These are phyloP conservation scores for Nepenthes gracilis DNA, from an alignment of 148 eudicot genomes.

Conservation along the genomic window DNA sequence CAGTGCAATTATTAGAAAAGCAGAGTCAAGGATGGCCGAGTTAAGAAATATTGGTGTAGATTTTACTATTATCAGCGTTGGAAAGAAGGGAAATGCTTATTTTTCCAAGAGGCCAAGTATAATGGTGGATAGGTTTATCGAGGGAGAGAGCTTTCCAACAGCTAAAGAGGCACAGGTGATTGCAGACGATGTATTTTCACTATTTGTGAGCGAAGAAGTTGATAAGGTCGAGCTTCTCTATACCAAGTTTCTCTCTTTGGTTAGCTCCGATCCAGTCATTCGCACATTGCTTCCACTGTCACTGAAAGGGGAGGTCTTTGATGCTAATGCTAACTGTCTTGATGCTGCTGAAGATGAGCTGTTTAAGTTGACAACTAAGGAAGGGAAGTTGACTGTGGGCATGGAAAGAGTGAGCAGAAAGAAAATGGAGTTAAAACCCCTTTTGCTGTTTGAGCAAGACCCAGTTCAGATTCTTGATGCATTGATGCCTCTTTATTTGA, in stretches of 20 bases:
- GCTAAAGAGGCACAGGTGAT: conserved; percentile 20
- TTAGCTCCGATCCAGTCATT: conserved; percentile 37
- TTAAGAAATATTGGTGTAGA: conserved; percentile 38
- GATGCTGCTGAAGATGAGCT: conserved; percentile 45
- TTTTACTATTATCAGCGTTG: conserved; percentile 52
- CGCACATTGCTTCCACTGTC: conserved; percentile 40
- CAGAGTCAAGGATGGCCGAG: conserved; percentile 45
- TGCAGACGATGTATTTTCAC: conserved; percentile 21
- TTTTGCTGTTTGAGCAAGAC: conserved; percentile 44
- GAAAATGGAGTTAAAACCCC: conserved; percentile 13
- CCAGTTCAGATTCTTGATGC: conserved; percentile 48
- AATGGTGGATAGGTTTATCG: conserved; percentile 31
- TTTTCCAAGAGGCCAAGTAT: conserved; percentile 24
- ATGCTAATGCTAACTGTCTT: conserved; percentile 39
- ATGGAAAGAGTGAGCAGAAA: conserved; percentile 16
- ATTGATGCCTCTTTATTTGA: conserved; percentile 43
- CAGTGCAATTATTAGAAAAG: conserved; percentile 35
- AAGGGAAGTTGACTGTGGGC: conserved; percentile 32
- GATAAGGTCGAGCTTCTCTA: conserved; percentile 47
- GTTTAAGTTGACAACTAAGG: conserved; percentile 38
- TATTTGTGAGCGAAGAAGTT: conserved; percentile 39
- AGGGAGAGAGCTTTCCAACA: conserved; percentile 13
- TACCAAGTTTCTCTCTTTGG: conserved; percentile 40
- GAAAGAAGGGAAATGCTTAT: conserved; percentile 66
- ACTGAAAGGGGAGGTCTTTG: conserved; percentile 24